A percentile compares a stretch with the other conserved stretches of the same genome.
Conservation (phyloP, 192 early-diverging fungal genomes). For the Umbelopsis isabellina region DNA sequence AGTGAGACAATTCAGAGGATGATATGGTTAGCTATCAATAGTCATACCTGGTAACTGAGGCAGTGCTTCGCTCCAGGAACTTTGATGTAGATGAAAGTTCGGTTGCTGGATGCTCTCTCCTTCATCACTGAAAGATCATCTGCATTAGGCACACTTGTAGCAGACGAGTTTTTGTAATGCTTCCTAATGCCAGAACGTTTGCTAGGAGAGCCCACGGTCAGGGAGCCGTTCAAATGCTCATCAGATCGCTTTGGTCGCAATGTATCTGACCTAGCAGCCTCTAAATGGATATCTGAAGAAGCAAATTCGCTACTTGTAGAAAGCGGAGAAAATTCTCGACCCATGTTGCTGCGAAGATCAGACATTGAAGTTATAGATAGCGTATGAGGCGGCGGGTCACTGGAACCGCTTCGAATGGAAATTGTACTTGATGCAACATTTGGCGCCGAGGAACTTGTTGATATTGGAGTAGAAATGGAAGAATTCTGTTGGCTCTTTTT, state of each 20-base stretch:
- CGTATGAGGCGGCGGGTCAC: background rate
- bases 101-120: slow-evolving; percentile 78
- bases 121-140: slow-evolving; percentile 85
- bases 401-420: background rate
- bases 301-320: background rate
- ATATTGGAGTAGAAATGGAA: background rate
- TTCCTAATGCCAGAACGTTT: slow-evolving; percentile 1
- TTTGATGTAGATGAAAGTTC: slow-evolving; percentile 90
- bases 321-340: background rate
- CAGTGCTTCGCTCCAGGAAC: slow-evolving; percentile 81
- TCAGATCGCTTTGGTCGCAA: slow-evolving; percentile 7
- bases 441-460: slow-evolving; percentile 5
- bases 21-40: background rate
- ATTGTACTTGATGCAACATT: background rate
- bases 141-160: slow-evolving; percentile 10
- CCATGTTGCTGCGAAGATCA: background rate
- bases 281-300: background rate
- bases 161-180: background rate
- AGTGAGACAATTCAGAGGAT: background rate
- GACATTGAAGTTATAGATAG: background rate
- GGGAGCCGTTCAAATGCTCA: background rate
- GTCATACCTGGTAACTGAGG: slow-evolving; percentile 77
- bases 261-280: background rate
- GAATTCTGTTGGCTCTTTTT: slow-evolving; percentile 15
- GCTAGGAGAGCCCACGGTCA: background rate